Evolutionary conservation across 2,329 filamentous ascomycete genomes (phyloP), one percentile per base, ranked within the genome.

Genomic region (Akanthomyces dipterigenus): DNA sequence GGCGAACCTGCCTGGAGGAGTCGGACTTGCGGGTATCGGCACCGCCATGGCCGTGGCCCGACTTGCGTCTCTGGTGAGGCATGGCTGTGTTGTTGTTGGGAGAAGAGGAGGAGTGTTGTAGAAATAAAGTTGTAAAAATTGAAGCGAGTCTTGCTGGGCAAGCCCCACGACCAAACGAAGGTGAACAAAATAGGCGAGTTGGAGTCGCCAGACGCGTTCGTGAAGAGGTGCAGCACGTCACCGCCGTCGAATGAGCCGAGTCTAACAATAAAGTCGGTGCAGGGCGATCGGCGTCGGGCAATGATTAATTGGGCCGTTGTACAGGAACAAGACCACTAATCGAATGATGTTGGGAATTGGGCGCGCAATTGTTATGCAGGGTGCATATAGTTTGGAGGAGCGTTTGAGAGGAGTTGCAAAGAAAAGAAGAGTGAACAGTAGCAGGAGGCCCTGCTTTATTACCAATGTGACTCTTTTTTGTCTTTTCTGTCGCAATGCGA

Each of bases 51-150:
- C 72, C 75, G 72, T 82, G 80, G 63, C 82, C 82, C 50, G 83
- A 85, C 73, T 79, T 83, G 69, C 80, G 79, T 68, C 82, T 79
- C 63, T 77, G 78, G 71, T 85, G 82, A 72, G 83, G 80, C 82
- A 85, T 85, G 63, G 59, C 34, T 22, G 34, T 56, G 26, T 28
- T 18, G 26, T 28, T 18, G 43, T 42, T 61, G 60, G 56, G 62
- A 54, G 50, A 57, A 24, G 40, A 53, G 50, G 48, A 28, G n/a
- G 42, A 12, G 3, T 45, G 42, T 36, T 40, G 46, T 26, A 58
- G 38, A 7, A 34, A 28, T 18, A 26, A 28, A 34, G 16, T 22
- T 34, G 24, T 14, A 49, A 42, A 42, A 53, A 48, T 43, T 55
- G 50, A 22, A 55, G 45, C n/a, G 43, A 38, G 11, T 22, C 12